These are phyloP conservation scores for Drosera spatulata DNA, from an alignment of 179 eudicot species.

Conservation along the genomic window DNA sequence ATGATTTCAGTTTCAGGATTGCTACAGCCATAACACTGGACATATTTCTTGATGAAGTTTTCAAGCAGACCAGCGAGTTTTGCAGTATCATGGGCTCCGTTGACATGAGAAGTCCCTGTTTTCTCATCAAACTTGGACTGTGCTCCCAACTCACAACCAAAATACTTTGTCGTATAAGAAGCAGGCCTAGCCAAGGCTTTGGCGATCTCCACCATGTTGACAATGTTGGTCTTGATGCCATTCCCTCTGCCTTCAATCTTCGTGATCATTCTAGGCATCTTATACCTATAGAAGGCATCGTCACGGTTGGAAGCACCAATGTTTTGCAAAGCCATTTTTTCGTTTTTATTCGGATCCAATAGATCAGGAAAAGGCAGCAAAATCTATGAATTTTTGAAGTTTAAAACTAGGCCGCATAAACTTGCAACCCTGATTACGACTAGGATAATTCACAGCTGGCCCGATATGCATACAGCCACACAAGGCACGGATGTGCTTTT, in stretches of 20 bases:
- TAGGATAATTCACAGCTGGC: conserved; percentile 19
- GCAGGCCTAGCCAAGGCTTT: conserved; percentile 72
- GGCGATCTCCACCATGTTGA: conserved; percentile 79
- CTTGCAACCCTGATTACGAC: conserved; percentile 26
- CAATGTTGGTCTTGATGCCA: conserved; percentile 74
- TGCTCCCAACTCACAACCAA: conserved; percentile 78
- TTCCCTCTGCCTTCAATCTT: conserved; percentile 75
- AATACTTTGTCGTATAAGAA: conserved; percentile 62
- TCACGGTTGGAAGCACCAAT: conserved; percentile 69
- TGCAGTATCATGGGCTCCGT: conserved; percentile 58
- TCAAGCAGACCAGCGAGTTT: conserved; percentile 73
- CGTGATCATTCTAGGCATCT: conserved; percentile 79
- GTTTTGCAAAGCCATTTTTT: conserved; percentile 64
- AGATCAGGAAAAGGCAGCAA: conserved; percentile 16
- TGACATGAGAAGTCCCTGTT: conserved; percentile 56
- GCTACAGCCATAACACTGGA: conserved; percentile 77
- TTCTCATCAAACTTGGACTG: conserved; percentile 77
- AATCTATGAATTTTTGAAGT: conserved; percentile 6
- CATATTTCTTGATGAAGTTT: conserved; percentile 67
- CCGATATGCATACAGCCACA: conserved; percentile 56
- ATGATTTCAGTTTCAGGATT: conserved; percentile 70
- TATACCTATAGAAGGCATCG: conserved; percentile 86
- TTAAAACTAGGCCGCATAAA: conserved; percentile 27
- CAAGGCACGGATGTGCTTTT: conserved; percentile 25
- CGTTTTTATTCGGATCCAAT: background rate